Evolutionary conservation across 495 filamentous ascomycete species (phyloP).

Genomic region (Aspergillus biplanus): DNA sequence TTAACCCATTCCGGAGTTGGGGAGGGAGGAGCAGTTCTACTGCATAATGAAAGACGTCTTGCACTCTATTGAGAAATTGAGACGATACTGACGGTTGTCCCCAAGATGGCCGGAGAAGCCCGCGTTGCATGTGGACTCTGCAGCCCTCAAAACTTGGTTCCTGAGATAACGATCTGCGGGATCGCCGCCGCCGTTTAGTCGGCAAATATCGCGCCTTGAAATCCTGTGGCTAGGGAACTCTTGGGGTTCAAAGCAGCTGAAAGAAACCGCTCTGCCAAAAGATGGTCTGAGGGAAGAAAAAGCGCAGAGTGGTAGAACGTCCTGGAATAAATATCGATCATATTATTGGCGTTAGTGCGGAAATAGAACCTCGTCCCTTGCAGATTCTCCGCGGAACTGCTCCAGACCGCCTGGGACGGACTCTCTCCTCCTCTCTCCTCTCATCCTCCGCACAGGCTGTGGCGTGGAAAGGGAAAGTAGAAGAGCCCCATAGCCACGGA

Average conservation of each 20-base stretch:
- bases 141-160: neutral
- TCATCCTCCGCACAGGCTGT: too few species aligned
- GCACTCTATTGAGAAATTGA: neutral
- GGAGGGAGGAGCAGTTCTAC: neutral
- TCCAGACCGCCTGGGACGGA: too few species aligned
- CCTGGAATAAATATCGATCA: too few species aligned
- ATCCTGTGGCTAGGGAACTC: too few species aligned
- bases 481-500: too few species aligned
- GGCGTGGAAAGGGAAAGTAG: too few species aligned
- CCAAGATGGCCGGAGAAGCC: neutral
- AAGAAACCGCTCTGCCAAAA: too few species aligned
- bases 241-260: too few species aligned
- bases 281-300: neutral
- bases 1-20: neutral
- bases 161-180: neutral
- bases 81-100: neutral
- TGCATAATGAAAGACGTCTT: neutral
- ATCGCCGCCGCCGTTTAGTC: neutral
- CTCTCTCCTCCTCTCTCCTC: too few species aligned
- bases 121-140: neutral
- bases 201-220: neutral
- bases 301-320: too few species aligned
- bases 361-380: neutral
- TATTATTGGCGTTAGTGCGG: neutral
- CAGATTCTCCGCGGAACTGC: neutral